Percentiles rank a stretch among this genome's conserved stretches.
phyloP scores from a whole-genome alignment of 331 rosid species.

The Acacia pycnantha region DNA sequence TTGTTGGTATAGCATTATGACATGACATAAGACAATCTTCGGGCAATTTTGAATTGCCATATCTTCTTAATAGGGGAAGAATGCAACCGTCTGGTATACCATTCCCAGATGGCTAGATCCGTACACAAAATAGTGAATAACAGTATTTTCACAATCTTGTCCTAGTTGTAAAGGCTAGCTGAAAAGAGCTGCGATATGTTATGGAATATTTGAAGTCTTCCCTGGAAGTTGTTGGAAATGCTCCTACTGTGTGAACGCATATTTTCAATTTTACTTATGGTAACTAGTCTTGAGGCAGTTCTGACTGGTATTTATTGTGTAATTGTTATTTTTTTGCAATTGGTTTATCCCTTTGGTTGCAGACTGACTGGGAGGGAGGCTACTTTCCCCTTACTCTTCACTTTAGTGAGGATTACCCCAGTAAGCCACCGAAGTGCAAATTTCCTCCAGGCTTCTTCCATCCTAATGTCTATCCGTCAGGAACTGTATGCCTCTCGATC shows the following conservation, averaged over 20 bases:
- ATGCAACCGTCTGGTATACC: background rate
- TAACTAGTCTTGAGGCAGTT: background rate
- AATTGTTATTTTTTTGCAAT: background rate
- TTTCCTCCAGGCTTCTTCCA: slow-evolving; percentile 35
- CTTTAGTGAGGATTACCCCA: slow-evolving; percentile 33
- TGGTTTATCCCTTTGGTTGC: slow-evolving; percentile 8
- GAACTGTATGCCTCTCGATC: slow-evolving; percentile 37
- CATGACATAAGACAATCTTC: background rate
- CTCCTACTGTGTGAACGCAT: background rate
- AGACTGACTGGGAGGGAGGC: slow-evolving; percentile 39
- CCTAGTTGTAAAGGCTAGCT: background rate
- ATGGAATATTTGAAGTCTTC: background rate
- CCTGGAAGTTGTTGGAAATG: background rate
- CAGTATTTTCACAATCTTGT: background rate
- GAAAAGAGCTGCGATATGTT: background rate
- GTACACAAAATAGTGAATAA: background rate
- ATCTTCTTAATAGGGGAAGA: background rate
- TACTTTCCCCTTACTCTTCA: slow-evolving; percentile 26
- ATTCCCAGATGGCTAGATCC: background rate
- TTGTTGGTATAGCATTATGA: background rate
- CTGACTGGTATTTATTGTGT: background rate
- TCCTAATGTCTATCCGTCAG: slow-evolving; percentile 35
- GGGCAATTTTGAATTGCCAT: background rate
- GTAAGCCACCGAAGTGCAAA: slow-evolving; percentile 33
- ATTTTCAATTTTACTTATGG: background rate